Conservation (phyloP, 768 basidiomycete species). For the Tulasnella sp. region DNA sequence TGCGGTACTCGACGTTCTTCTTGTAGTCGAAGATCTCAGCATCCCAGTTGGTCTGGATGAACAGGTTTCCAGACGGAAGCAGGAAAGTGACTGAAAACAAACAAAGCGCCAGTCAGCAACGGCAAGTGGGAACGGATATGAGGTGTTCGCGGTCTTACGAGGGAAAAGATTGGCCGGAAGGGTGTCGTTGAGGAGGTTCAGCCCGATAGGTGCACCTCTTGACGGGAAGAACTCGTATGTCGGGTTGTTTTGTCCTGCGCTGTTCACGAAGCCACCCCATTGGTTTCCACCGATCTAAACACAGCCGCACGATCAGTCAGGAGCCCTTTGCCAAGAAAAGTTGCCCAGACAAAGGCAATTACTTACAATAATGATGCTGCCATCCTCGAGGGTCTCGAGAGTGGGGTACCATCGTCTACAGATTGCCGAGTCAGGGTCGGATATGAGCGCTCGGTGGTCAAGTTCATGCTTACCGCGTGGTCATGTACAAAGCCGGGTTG, state of each 20-base stretch:
- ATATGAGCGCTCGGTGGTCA: neutral
- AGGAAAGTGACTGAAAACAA: conserved; percentile 41
- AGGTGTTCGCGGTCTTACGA: neutral
- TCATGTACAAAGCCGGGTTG: conserved; percentile 46
- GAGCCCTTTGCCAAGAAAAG: neutral
- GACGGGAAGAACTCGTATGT: conserved; percentile 44
- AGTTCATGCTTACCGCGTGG: conserved; percentile 46
- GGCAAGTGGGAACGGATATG: neutral
- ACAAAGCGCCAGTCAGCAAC: conserved; percentile 39
- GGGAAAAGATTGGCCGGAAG: conserved; percentile 47
- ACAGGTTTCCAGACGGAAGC: conserved; percentile 46
- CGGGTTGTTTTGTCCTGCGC: conserved; percentile 47
- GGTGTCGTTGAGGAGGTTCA: conserved; percentile 48
- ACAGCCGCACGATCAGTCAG: conserved; percentile 8
- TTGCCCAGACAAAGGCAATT: neutral
- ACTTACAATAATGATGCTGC: conserved; percentile 45
- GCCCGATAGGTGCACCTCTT: conserved; percentile 46
- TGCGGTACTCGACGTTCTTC: conserved; percentile 41
- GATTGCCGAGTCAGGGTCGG: neutral
- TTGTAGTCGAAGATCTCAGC: conserved; percentile 50
- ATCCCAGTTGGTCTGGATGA: conserved; percentile 48
- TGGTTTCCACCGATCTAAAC: conserved; percentile 46
- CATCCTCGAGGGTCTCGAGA: conserved; percentile 46
- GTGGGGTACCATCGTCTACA: conserved; percentile 26
- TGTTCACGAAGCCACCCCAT: conserved; percentile 49